Percentiles rank a stretch among this genome's conserved stretches.
Evolutionary conservation across 352 stramenopile species (phyloP).

Genomic region (Globisporangium megalacanthum): DNA sequence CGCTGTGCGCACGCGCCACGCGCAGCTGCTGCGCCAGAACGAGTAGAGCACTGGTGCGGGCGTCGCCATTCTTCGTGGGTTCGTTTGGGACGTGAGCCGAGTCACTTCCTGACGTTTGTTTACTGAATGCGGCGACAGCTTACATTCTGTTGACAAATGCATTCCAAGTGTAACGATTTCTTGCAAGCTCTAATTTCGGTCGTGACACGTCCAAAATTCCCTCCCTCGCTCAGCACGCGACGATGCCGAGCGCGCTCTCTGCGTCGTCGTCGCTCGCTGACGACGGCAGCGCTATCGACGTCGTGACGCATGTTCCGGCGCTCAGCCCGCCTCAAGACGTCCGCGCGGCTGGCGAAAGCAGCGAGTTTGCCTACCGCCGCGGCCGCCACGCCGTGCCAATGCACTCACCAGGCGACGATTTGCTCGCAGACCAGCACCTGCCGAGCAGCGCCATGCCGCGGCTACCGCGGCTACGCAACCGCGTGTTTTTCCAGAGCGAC

Average conservation of each 20-base stretch:
- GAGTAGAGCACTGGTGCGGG: conserved; percentile 49
- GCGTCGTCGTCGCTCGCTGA: not conserved
- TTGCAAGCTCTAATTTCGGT: too few species aligned
- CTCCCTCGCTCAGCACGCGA: not conserved
- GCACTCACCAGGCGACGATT: conserved; percentile 55
- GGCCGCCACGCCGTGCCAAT: conserved; percentile 58
- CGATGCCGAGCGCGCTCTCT: too few species aligned
- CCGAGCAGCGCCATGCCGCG: conserved; percentile 18
- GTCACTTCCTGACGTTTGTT: too few species aligned
- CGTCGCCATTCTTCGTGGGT: not conserved
- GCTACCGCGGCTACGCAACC: conserved; percentile 27
- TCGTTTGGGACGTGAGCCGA: not conserved
- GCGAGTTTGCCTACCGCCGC: conserved; percentile 45
- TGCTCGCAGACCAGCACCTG: conserved; percentile 16
- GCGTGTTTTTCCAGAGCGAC: conserved; percentile 50
- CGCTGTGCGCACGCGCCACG: conserved; percentile 85
- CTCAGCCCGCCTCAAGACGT: too few species aligned
- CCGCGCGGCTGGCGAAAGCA: conserved; percentile 14
- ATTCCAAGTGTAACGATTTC: too few species aligned
- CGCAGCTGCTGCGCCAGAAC: conserved; percentile 85
- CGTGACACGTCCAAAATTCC: too few species aligned
- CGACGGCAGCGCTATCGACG: not conserved
- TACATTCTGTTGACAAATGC: too few species aligned
- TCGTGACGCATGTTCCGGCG: conserved; percentile 1
- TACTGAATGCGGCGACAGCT: too few species aligned